Evolutionary conservation across 176 grass and related monocot genomes (phyloP).

Genomic region (Puccinellia tenuiflora): DNA sequence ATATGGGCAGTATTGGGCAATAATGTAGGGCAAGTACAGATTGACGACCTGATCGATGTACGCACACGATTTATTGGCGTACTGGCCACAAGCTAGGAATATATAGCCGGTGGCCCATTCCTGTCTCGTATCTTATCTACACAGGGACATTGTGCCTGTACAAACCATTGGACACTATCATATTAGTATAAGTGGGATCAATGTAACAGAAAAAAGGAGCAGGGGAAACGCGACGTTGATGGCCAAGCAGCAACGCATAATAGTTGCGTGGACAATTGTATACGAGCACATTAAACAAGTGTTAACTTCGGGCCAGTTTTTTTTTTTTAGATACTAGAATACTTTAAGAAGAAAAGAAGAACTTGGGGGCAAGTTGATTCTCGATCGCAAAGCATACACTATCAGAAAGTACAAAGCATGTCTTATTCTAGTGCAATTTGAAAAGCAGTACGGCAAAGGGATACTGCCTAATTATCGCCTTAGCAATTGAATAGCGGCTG

Average conservation of each 20-base stretch:
- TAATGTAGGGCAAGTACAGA: background rate
- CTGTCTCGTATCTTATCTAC: conserved; percentile 6
- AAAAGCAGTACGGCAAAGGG: conserved; percentile 5
- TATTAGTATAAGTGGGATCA: background rate
- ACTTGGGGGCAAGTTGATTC: background rate
- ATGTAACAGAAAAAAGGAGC: background rate
- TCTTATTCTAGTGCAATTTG: background rate
- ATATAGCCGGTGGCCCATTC: conserved; percentile 15
- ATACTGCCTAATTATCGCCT: conserved; percentile 2
- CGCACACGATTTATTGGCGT: conserved; percentile 17
- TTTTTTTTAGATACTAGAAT: no score
- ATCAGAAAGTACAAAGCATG: conserved; percentile 6
- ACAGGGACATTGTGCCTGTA: background rate
- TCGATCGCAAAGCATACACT: background rate
- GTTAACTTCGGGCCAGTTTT: background rate
- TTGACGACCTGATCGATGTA: background rate
- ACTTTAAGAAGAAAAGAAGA: background rate
- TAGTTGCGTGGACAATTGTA: conserved; percentile 20
- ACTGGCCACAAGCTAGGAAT: background rate
- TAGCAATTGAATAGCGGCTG: background rate
- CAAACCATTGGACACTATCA: background rate
- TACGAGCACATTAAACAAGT: background rate
- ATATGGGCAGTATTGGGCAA: background rate
- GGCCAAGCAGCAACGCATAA: conserved; percentile 19
- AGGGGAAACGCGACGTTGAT: conserved; percentile 25